Evolutionary conservation across 176 grass and related monocot genomes (phyloP).

Genomic region (Carex pumila): DNA sequence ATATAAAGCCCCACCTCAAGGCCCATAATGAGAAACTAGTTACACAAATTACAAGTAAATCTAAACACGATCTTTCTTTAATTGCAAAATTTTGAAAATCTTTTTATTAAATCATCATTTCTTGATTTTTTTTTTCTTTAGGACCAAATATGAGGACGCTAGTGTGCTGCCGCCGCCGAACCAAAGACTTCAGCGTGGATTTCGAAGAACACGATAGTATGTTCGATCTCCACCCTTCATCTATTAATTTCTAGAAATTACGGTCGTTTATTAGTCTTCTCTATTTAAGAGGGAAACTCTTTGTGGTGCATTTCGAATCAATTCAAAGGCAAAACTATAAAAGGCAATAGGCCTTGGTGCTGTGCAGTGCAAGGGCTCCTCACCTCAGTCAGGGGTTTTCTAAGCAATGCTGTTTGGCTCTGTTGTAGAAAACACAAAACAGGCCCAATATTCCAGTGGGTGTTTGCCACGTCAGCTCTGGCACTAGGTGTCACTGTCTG

Average conservation of each 20-base stretch:
- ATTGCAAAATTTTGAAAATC: slow-evolving; percentile 21
- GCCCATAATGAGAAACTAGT: background rate
- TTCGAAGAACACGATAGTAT: slow-evolving; percentile 82
- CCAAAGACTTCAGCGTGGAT: slow-evolving; percentile 93
- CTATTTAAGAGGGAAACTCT: background rate
- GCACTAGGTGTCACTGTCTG: background rate
- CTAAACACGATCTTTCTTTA: background rate
- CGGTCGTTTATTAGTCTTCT: background rate
- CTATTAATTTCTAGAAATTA: background rate
- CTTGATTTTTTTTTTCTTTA: slow-evolving; percentile 33
- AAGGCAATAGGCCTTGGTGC: background rate
- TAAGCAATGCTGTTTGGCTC: background rate
- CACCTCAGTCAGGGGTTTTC: background rate
- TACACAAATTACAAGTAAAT: background rate
- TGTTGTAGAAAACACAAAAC: background rate
- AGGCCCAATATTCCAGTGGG: background rate
- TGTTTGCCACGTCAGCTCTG: background rate
- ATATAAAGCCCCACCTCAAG: slow-evolving; percentile 3
- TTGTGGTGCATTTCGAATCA: slow-evolving; percentile 17
- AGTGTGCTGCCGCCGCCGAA: slow-evolving; percentile 85
- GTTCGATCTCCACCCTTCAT: background rate
- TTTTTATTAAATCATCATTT: background rate
- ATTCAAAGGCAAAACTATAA: slow-evolving; percentile 12
- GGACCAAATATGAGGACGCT: slow-evolving; percentile 57
- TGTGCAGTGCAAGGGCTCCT: background rate